Evolutionary conservation across 2,329 filamentous ascomycete species (phyloP).

Genomic region (Colletotrichum scovillei): DNA sequence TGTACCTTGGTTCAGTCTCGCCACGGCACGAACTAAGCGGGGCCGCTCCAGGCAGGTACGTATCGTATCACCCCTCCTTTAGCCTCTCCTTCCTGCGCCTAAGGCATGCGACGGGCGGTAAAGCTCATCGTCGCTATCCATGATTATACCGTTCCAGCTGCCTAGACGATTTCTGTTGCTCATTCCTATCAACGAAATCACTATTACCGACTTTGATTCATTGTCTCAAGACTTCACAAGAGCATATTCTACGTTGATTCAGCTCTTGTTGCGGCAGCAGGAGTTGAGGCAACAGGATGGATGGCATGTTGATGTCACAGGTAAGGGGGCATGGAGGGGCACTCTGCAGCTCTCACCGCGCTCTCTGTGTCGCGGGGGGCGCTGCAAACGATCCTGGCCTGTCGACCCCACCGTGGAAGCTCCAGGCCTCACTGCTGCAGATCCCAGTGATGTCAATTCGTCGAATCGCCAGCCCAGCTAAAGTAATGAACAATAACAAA

Average conservation of each 20-base stretch:
- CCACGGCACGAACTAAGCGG: not conserved
- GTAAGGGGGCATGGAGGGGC: slow-evolving; percentile 29
- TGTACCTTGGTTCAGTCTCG: not conserved
- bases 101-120: not conserved
- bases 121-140: not conserved
- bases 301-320: slow-evolving; percentile 9
- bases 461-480: not conserved
- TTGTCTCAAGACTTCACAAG: not conserved
- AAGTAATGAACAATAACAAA: not conserved
- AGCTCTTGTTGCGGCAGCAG: not conserved
- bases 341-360: slow-evolving; percentile 14
- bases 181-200: too few species aligned
- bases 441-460: slow-evolving; percentile 32
- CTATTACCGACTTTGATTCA: not conserved
- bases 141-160: not conserved
- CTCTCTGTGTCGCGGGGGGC: slow-evolving; percentile 24
- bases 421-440: slow-evolving; percentile 11
- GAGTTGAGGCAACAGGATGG: not conserved
- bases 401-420: slow-evolving; percentile 3
- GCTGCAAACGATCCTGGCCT: slow-evolving; percentile 15
- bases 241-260: not conserved
- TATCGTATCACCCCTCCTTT: not conserved
- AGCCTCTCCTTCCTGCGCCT: not conserved
- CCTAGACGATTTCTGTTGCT: not conserved
- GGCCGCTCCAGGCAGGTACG: not conserved